Evolutionary conservation across 164 flowering plant species (phyloP).

Genomic region (Nymphaea thermarum): DNA sequence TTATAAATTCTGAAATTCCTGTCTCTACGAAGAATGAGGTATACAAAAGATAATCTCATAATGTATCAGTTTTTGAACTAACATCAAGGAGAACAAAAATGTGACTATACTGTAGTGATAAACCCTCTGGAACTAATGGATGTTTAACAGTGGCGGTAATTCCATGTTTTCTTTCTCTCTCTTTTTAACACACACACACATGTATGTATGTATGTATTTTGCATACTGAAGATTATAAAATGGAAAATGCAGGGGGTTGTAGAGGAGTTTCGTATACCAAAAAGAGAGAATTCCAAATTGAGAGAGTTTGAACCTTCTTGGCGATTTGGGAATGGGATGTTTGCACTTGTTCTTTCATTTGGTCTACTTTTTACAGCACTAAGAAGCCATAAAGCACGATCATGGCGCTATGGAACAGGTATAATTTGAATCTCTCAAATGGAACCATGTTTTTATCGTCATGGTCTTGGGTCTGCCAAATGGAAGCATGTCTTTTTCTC

Average conservation of each 20-base stretch:
- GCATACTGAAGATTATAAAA: slow-evolving; percentile 1
- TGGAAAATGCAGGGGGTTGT: slow-evolving; percentile 50
- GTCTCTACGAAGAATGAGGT: too few species aligned
- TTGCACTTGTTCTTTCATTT: slow-evolving; percentile 85
- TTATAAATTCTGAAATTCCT: too few species aligned
- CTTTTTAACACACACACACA: too few species aligned
- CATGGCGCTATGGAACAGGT: slow-evolving; percentile 98
- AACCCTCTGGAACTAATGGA: too few species aligned
- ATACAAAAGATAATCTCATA: too few species aligned
- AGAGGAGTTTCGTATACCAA: slow-evolving; percentile 77
- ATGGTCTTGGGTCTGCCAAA: background rate
- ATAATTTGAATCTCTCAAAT: background rate
- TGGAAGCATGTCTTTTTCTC: background rate
- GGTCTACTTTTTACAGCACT: slow-evolving; percentile 86
- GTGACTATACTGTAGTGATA: too few species aligned
- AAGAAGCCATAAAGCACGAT: slow-evolving; percentile 88
- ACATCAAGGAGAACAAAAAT: too few species aligned
- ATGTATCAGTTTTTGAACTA: too few species aligned
- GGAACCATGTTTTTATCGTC: background rate
- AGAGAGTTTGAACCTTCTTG: slow-evolving; percentile 55
- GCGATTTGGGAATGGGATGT: slow-evolving; percentile 97
- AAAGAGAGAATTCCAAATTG: slow-evolving; percentile 55
- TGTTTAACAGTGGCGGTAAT: too few species aligned
- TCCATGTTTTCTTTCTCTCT: too few species aligned
- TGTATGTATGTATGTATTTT: too few species aligned